A percentile compares a stretch with the other conserved stretches of the same genome.
These are phyloP conservation scores for Suhomyces wounanorum DNA, from an alignment of 1,139 yeast species.

Conservation along the genomic window DNA sequence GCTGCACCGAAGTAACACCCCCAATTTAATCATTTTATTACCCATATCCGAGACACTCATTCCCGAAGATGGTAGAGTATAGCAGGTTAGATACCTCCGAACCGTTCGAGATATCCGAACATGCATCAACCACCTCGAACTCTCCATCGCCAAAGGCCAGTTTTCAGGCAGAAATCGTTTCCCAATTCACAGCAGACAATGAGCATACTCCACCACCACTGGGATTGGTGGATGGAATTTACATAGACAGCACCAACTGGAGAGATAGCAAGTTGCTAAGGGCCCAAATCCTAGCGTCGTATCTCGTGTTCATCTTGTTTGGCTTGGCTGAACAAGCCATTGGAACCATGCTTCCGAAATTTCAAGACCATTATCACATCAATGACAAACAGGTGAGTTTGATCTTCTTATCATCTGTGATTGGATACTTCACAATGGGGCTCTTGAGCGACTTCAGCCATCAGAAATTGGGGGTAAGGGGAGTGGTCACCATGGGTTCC, in stretches of 20 bases:
- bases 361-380: conserved; percentile 46
- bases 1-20: not conserved
- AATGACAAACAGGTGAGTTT: conserved; percentile 42
- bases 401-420: conserved; percentile 36
- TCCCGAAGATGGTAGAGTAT: not conserved
- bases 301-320: conserved; percentile 41
- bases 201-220: not conserved
- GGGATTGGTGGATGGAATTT: conserved; percentile 16
- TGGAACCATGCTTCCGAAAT: conserved; percentile 55
- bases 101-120: not conserved
- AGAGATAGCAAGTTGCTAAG: conserved; percentile 35
- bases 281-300: conserved; percentile 43
- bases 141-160: not conserved
- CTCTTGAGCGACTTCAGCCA: conserved; percentile 35
- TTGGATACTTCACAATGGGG: conserved; percentile 46
- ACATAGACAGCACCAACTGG: conserved; percentile 45
- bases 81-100: not conserved
- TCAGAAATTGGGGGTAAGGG: conserved; percentile 36
- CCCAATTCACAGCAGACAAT: not conserved
- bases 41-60: not conserved
- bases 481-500: conserved; percentile 39
- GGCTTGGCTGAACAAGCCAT: conserved; percentile 62
- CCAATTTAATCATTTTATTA: not conserved
- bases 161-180: not conserved
- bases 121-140: not conserved